phyloP scores from a whole-genome alignment of 116 monocot genomes.

The Trichopus zeylanicus region DNA sequence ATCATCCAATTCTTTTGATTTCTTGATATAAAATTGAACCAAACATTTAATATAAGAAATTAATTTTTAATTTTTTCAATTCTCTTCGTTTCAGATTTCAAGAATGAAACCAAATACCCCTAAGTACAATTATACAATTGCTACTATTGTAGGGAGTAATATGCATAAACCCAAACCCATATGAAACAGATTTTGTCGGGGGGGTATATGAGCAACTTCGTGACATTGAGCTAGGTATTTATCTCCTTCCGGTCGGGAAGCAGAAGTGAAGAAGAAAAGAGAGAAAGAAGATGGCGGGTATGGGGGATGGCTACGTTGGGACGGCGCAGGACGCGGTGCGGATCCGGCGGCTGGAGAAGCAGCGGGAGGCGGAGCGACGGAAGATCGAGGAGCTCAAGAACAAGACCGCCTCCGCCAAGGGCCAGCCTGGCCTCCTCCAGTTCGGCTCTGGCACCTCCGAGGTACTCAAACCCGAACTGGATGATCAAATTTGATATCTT shows the following conservation, averaged over 20 bases:
- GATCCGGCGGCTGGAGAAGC: constrained; percentile 96
- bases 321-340: constrained; percentile 93
- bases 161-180: no score
- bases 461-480: constrained; percentile 16
- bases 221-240: not conserved
- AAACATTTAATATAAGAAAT: no score
- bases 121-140: no score
- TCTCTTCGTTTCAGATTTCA: no score
- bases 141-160: no score
- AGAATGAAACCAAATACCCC: no score
- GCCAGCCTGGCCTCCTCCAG: constrained; percentile 91
- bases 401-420: constrained; percentile 69
- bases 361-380: constrained; percentile 85
- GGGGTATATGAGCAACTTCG: no score
- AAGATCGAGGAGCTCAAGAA: constrained; percentile 96
- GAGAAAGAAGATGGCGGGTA: constrained; percentile 60
- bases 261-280: not conserved
- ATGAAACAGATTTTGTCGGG: no score
- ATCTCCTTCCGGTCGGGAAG: not conserved
- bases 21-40: no score
- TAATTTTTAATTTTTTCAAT: no score
- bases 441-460: constrained; percentile 98
- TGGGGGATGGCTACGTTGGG: constrained; percentile 97
- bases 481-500: no score
- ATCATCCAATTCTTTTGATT: no score